A percentile compares a stretch with the other conserved stretches of the same genome.
phyloP scores from a whole-genome alignment of 208 protist genomes.

The Leishmania gerbilli region DNA sequence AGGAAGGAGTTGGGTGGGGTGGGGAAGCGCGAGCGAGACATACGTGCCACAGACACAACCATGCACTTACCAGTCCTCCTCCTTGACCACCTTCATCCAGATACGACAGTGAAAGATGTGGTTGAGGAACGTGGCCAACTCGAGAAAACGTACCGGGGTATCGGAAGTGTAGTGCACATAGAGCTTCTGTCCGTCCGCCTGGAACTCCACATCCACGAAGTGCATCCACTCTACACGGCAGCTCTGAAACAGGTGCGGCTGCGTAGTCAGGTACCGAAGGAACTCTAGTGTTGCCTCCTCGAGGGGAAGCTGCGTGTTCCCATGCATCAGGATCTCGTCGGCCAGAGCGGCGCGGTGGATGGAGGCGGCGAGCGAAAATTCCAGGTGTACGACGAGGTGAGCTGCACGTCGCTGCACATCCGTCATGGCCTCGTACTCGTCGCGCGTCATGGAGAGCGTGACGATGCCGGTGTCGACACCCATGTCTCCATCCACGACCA shows the following conservation, averaged over 20 bases:
- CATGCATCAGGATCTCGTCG: slow-evolving; percentile 22
- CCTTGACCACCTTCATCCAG: slow-evolving; percentile 58
- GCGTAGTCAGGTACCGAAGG: slow-evolving; percentile 27
- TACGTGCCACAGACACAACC: not conserved
- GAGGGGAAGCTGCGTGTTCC: slow-evolving; percentile 24
- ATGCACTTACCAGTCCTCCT: not conserved
- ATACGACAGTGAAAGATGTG: slow-evolving; percentile 79
- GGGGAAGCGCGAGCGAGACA: too few species aligned
- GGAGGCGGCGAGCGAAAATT: slow-evolving; percentile 23
- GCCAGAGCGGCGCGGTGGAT: slow-evolving; percentile 36
- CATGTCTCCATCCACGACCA: slow-evolving; percentile 80
- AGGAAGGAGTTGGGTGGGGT: not conserved
- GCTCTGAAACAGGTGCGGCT: slow-evolving; percentile 36
- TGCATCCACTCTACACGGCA: slow-evolving; percentile 67
- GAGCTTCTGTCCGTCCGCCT: slow-evolving; percentile 79
- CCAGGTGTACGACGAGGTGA: slow-evolving; percentile 29
- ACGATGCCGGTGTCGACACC: slow-evolving; percentile 72
- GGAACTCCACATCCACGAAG: slow-evolving; percentile 77
- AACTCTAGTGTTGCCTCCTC: slow-evolving; percentile 41
- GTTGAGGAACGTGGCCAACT: slow-evolving; percentile 74
- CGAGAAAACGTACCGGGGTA: slow-evolving; percentile 56
- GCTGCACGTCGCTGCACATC: slow-evolving; percentile 15
- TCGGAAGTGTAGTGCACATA: slow-evolving; percentile 70
- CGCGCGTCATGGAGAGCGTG: slow-evolving; percentile 28
- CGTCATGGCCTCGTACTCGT: slow-evolving; percentile 38